Evolutionary conservation across 768 basidiomycete species (phyloP), one percentile per base, ranked within the genome.

Genomic region (Boletus fagicola): DNA sequence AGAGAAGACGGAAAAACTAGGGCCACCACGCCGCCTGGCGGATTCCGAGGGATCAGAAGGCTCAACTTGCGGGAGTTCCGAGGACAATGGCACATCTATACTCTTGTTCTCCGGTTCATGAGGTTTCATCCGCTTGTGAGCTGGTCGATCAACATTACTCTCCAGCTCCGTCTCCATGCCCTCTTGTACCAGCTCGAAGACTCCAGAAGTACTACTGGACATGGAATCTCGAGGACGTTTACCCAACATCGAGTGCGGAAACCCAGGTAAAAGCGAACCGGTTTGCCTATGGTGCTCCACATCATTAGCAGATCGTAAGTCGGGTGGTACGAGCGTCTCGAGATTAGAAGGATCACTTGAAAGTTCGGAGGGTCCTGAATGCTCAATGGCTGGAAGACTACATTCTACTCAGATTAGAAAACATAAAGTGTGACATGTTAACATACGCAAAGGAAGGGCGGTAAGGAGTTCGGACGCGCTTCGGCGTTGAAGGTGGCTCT

Each of bases 201-300:
- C 68, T 51, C 72, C 78, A 2, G 76, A 70, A 22, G 76, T 62
- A 51, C 76, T 74, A 61, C 77, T 81, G 12, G 76, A 73, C 10
- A 75, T 71, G 2, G 81, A 75, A 60, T 83, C 83, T 58, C 87
- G 77, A 50, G 77, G 80, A 35, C 86, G 82, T 67, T 90, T 90
- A n/a, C 88, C 88, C 18, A 90, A 76, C 31, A 77, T 74, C 22
- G 73, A 78, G 43, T 77, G 75, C 4, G 80, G 71, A 56, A 77
- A 67, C 12, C 76, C 79, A 42, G 79, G 67, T 18, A 72, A 57
- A 44, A 72, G 62, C 42, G 49, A 58, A 36, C 65, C 54, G 13
- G 53, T 24, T 38, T 65, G 62, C 18, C 45, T 57, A 26, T 57
- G 57, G 28, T 59, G 60, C 24, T 61, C 65, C 35, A 28, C 39